Conservation (phyloP, 352 stramenopile genomes). For the Globisporangium iwayamae region DNA sequence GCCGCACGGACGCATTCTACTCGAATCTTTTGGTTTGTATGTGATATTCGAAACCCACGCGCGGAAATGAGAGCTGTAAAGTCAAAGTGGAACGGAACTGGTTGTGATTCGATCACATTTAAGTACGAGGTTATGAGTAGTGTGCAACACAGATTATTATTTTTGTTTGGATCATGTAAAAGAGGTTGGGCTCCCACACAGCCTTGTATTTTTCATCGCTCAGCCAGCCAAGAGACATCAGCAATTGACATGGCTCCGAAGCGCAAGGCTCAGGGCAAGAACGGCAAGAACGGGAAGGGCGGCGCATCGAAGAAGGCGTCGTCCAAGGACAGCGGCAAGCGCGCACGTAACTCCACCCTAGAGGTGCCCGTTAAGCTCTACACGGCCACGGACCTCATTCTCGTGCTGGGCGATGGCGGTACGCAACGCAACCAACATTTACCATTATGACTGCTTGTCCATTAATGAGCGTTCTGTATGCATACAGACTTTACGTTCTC, state of each 20-base stretch:
- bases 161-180: too few species aligned
- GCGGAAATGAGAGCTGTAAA: too few species aligned
- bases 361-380: constrained; percentile 38
- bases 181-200: too few species aligned
- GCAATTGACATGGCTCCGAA: constrained; percentile 24
- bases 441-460: background rate
- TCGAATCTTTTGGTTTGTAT: too few species aligned
- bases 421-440: background rate
- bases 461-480: background rate
- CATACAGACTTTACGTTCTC: constrained; percentile 80
- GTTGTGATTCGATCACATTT: too few species aligned
- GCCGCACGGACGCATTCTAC: too few species aligned
- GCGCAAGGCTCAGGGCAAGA: constrained; percentile 31
- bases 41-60: too few species aligned
- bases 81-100: too few species aligned
- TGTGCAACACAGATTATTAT: too few species aligned
- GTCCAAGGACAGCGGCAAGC: constrained; percentile 19
- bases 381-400: constrained; percentile 42
- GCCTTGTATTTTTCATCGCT: background rate
- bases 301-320: background rate
- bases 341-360: constrained; percentile 12
- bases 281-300: background rate
- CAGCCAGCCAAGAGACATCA: background rate
- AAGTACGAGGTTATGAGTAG: too few species aligned
- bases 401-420: constrained; percentile 80